Conservation (phyloP, 352 stramenopile genomes). For the Phytophthora syringae region DNA sequence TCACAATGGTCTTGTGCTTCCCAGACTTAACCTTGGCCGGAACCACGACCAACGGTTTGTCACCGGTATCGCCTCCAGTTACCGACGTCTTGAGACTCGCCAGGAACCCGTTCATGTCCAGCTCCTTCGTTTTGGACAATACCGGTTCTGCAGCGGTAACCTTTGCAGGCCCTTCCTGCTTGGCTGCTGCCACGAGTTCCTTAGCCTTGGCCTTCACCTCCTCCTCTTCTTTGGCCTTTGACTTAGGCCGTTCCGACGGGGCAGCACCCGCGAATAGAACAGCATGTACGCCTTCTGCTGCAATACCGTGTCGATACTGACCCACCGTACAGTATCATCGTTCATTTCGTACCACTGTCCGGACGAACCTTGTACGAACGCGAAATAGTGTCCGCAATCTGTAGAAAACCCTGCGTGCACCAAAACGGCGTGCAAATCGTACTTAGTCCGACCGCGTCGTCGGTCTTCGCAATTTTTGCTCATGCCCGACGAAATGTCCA, state of each 20-base stretch:
- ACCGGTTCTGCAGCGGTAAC: constrained; percentile 25
- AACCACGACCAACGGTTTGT: constrained; percentile 24
- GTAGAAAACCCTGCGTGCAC: constrained; percentile 90
- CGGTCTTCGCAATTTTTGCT: constrained; percentile 60
- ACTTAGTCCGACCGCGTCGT: constrained; percentile 58
- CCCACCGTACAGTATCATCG: constrained; percentile 87
- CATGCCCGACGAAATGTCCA: constrained; percentile 75
- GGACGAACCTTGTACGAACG: constrained; percentile 87
- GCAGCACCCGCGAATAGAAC: constrained; percentile 87
- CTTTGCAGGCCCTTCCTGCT: constrained; percentile 25
- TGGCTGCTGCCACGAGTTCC: constrained; percentile 12
- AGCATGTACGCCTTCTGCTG: constrained; percentile 92
- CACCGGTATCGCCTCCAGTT: constrained; percentile 1
- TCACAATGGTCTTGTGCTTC: constrained; percentile 41
- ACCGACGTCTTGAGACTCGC: constrained; percentile 62
- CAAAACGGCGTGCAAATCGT: constrained; percentile 84
- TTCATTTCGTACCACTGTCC: constrained; percentile 95
- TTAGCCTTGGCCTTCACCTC: constrained; percentile 38
- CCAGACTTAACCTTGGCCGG: constrained; percentile 14
- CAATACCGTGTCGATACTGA: constrained; percentile 87
- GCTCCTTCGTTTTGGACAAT: constrained; percentile 42
- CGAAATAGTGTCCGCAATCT: constrained; percentile 92
- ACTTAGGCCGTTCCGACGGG: constrained; percentile 43
- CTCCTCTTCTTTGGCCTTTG: constrained; percentile 36
- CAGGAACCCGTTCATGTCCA: constrained; percentile 76